Base-by-base conservation (phyloP, 306 rosid species). In the Cicer yamashitae region DNA sequence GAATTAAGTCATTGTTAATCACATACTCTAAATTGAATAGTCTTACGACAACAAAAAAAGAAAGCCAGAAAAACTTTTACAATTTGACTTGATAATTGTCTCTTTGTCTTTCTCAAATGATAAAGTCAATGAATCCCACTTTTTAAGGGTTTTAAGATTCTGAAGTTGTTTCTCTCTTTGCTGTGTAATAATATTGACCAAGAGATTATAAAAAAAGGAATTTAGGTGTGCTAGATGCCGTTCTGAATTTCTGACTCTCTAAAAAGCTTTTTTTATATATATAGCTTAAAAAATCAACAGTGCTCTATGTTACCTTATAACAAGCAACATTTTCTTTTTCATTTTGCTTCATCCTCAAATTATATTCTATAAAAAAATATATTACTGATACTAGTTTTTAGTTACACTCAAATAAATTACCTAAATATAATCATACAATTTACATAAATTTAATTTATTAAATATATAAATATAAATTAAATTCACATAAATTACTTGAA, bases 201-300 rank as follows among this genome's bases (percentile, higher is more conserved):
- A 14, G 4, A 12, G 61, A 9, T 4, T n/a, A 57, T 22, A 22
- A 57, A 74, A 76, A 34, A 79, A 25, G 34, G 17, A 71, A 61
- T 7, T 30, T 46, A 51, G 62, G 82, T 79, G 60, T 65, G 79
- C 74, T 57, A 48, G 62, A 60, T 53, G 58, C 73, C 74, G 7
- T 51, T 59, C 80, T 39, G 62, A 62, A 67, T 54, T 69, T 69
- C 61, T 76, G 79, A 77, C 83, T 3, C 25, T 77, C 81, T 74
- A 63, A 47, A 46, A 43, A 48, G 25, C 60, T 51, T 37, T 38
- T 38, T 25, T 14, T 11, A 30, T 38, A 37, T 34, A n/a, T 63
- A 37, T 71, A 71, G 75, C 51, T 7, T 6, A 30, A 41, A 68
- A 70, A 25, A 61, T 41, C 5, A 48, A 67, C 58, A 54, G 43